Conservation (phyloP, 352 stramenopile genomes). For the Pythium plurisporium region DNA sequence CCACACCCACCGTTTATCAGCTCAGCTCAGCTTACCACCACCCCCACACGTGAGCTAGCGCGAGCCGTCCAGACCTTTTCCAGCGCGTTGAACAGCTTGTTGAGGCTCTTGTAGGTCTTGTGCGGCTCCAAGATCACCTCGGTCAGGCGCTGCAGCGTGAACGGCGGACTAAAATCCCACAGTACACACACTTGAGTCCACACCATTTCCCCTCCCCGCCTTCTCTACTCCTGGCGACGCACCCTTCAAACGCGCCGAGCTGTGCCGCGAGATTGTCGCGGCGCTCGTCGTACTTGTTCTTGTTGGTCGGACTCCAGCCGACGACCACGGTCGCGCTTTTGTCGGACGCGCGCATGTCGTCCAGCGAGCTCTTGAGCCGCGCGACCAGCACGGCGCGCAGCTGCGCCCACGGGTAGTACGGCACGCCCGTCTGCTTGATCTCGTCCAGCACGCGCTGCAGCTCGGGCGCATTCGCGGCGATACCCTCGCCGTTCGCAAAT, state of each 20-base stretch:
- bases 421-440: conserved; percentile 61
- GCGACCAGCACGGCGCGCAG: conserved; percentile 57
- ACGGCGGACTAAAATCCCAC: conserved; percentile 73
- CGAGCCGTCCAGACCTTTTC: conserved; percentile 45
- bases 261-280: conserved; percentile 50
- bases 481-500: conserved; percentile 46
- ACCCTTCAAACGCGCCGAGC: conserved; percentile 61
- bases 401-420: conserved; percentile 68
- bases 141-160: conserved; percentile 77
- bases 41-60: background rate
- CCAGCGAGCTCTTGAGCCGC: conserved; percentile 52
- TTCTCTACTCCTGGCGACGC: no score
- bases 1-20: background rate
- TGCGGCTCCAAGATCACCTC: conserved; percentile 71
- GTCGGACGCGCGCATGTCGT: conserved; percentile 48
- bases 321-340: conserved; percentile 27
- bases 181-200: no score
- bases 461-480: conserved; percentile 36
- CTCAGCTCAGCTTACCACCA: background rate
- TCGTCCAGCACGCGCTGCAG: conserved; percentile 63
- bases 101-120: conserved; percentile 67
- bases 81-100: conserved; percentile 78
- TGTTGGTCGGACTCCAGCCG: conserved; percentile 46
- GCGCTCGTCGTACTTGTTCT: conserved; percentile 44
- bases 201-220: no score